Conservation (phyloP, 2,329 filamentous ascomycete species). For the Thelonectria olida region DNA sequence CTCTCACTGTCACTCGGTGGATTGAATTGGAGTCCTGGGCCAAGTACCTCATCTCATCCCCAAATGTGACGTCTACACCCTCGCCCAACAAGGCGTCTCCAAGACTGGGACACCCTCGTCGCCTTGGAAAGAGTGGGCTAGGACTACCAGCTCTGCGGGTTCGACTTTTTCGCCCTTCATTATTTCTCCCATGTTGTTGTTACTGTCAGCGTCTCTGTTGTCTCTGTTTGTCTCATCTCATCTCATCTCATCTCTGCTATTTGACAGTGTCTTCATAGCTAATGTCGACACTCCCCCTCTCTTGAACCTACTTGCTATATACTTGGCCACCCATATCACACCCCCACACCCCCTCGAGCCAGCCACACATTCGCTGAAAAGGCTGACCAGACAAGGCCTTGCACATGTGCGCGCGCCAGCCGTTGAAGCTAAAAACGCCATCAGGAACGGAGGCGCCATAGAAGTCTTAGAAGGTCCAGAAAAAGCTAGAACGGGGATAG, state of each 20-base stretch:
- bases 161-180: background rate
- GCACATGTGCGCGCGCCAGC: background rate
- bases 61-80: background rate
- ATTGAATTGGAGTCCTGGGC: background rate
- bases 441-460: constrained; percentile 10
- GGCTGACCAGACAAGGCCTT: background rate
- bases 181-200: background rate
- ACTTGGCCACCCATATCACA: no score
- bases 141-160: background rate
- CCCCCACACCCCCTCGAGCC: background rate
- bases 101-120: background rate
- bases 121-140: background rate
- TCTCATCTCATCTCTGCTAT: background rate
- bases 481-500: constrained; percentile 17
- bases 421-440: constrained; percentile 16
- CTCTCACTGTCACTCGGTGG: background rate
- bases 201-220: background rate
- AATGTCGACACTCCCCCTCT: background rate
- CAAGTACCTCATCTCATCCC: background rate
- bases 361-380: constrained; percentile 3
- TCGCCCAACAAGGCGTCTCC: background rate
- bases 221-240: background rate
- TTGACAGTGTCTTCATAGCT: background rate
- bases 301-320: background rate
- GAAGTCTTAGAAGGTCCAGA: constrained; percentile 16